Conservation (phyloP, 306 rosid genomes). For the Purshia tridentata region DNA sequence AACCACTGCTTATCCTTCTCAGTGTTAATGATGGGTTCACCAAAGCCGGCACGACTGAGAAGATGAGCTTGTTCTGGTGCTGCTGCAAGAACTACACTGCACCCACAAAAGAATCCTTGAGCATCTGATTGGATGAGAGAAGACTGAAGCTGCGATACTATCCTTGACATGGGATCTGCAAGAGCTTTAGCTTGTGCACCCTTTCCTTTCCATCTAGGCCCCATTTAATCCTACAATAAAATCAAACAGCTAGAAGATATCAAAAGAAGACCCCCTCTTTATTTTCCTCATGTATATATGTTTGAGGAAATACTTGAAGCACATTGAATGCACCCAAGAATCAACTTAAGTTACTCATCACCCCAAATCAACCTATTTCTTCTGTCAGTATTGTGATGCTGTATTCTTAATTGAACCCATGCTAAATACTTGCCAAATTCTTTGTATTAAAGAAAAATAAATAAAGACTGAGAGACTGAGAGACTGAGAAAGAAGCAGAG, state of each 20-base stretch:
- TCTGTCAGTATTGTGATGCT: not conserved
- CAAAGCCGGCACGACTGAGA: conserved; percentile 64
- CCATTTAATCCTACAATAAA: conserved; percentile 34
- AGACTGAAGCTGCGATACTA: conserved; percentile 52
- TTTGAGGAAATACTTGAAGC: too few relatives aligned
- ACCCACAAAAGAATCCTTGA: conserved; percentile 46
- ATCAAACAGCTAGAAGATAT: not conserved
- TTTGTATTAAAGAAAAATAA: not conserved
- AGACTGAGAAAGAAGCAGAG: too few relatives aligned
- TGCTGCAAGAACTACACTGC: conserved; percentile 41
- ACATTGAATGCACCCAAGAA: not conserved
- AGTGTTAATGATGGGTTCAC: conserved; percentile 41
- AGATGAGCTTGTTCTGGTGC: conserved; percentile 52
- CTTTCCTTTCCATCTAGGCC: conserved; percentile 83
- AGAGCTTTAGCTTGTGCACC: conserved; percentile 62
- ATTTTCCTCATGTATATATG: not conserved
- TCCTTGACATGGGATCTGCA: conserved; percentile 67
- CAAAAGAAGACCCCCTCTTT: not conserved
- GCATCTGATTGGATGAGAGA: conserved; percentile 51
- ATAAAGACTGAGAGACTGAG: not conserved
- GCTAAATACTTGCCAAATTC: not conserved
- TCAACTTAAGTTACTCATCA: not conserved
- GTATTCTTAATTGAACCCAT: not conserved
- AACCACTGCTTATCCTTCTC: conserved; percentile 57
- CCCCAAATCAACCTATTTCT: not conserved